Evolutionary conservation across 768 basidiomycete species (phyloP).

Genomic region (Trametes maxima): DNA sequence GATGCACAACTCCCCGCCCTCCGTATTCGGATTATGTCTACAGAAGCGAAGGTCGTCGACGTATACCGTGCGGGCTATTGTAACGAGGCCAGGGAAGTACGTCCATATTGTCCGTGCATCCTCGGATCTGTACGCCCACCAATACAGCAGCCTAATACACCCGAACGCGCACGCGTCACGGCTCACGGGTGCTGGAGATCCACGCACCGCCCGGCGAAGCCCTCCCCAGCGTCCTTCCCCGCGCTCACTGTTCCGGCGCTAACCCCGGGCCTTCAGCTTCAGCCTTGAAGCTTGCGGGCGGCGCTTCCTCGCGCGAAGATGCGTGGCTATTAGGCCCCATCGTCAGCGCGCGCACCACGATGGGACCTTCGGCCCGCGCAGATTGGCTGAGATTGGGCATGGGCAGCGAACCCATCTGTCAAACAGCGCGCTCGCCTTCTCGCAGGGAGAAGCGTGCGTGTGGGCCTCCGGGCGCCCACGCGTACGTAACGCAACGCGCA

Average conservation of each 20-base stretch:
- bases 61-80: no score
- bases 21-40: no score
- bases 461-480: no score
- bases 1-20: no score
- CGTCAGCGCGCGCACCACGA: neutral
- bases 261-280: neutral
- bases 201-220: conserved; percentile 6
- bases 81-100: no score
- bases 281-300: no score
- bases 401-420: neutral
- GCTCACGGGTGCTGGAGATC: neutral
- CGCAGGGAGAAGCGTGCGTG: no score
- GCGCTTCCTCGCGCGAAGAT: conserved; percentile 8
- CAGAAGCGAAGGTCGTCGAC: no score
- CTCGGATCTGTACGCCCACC: no score
- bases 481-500: no score
- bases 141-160: neutral
- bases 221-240: neutral
- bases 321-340: neutral
- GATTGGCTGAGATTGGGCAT: conserved; percentile 8
- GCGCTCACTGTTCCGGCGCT: neutral
- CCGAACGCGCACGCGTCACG: neutral
- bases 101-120: no score
- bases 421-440: neutral
- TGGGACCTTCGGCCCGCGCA: conserved; percentile 2